Conservation (phyloP, 495 filamentous ascomycete species). For the Coniosporium apollinis region DNA sequence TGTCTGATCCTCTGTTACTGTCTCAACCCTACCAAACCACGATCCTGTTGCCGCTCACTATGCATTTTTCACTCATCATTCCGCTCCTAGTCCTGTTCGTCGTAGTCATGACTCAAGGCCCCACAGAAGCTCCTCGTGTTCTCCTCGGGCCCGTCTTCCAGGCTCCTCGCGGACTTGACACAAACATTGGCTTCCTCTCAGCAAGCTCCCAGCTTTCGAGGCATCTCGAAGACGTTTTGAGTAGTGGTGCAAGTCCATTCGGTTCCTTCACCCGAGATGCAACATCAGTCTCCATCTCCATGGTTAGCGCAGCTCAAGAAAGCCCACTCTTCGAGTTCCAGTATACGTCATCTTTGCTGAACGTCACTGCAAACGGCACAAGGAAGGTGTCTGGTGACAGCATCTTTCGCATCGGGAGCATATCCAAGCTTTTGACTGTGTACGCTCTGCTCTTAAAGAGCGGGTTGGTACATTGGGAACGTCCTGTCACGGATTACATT, state of each 20-base stretch:
- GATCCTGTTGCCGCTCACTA: too few relatives aligned
- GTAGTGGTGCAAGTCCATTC: slow-evolving; percentile 2
- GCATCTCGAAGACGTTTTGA: slow-evolving; percentile 4
- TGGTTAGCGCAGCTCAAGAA: background rate
- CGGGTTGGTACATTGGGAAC: slow-evolving; percentile 26
- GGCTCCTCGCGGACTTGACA: slow-evolving; percentile 2
- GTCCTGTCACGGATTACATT: slow-evolving; percentile 33
- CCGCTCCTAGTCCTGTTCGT: too few relatives aligned
- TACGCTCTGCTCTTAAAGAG: slow-evolving; percentile 29
- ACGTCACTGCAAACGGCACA: slow-evolving; percentile 15
- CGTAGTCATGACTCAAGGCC: too few relatives aligned
- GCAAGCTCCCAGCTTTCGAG: slow-evolving; percentile 4
- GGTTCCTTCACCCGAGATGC: slow-evolving; percentile 3
- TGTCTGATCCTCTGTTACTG: too few relatives aligned
- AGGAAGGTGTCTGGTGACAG: slow-evolving; percentile 26
- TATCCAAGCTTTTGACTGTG: slow-evolving; percentile 33
- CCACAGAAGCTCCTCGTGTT: too few relatives aligned
- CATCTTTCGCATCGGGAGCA: slow-evolving; percentile 31
- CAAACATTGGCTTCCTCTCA: slow-evolving; percentile 1
- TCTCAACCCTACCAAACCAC: too few relatives aligned
- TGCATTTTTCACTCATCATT: too few relatives aligned
- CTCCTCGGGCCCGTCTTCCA: slow-evolving; percentile 9
- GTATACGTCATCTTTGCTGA: slow-evolving; percentile 9
- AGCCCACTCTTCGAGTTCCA: slow-evolving; percentile 16
- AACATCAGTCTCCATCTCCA: slow-evolving; percentile 5